phyloP scores from a whole-genome alignment of 768 basidiomycete species.

The Pleurotus sapidus region DNA sequence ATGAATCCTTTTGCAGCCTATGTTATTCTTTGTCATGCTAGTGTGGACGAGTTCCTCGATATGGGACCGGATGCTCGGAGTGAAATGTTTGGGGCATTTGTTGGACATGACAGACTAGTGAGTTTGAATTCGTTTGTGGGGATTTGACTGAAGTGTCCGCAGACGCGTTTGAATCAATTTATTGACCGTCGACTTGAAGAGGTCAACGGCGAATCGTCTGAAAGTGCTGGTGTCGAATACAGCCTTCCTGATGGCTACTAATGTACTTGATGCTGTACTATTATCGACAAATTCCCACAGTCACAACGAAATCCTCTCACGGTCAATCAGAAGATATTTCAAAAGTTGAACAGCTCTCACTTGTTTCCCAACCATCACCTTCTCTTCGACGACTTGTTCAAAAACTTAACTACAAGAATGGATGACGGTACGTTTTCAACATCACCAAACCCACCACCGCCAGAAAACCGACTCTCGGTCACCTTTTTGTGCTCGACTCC shows the following conservation, averaged over 20 bases:
- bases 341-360: neutral
- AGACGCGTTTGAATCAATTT: neutral
- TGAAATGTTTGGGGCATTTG: slow-evolving; percentile 37
- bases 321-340: too few relatives aligned
- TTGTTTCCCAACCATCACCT: neutral
- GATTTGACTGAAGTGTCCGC: neutral
- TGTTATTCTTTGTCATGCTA: slow-evolving; percentile 54
- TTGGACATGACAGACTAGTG: slow-evolving; percentile 55
- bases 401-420: neutral
- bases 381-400: neutral
- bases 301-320: too few relatives aligned
- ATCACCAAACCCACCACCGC: neutral
- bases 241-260: neutral
- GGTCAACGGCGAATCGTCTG: neutral
- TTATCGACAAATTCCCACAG: neutral
- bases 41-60: slow-evolving; percentile 54
- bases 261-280: neutral
- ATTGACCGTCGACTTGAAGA: neutral
- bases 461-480: too few relatives aligned
- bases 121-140: neutral
- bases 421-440: neutral
- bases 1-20: slow-evolving; percentile 73
- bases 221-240: neutral
- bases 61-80: slow-evolving; percentile 45
- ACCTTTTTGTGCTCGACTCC: too few relatives aligned